phyloP scores from a whole-genome alignment of 176 grass and related monocot genomes.

The Rhipidocladum racemiflorum region DNA sequence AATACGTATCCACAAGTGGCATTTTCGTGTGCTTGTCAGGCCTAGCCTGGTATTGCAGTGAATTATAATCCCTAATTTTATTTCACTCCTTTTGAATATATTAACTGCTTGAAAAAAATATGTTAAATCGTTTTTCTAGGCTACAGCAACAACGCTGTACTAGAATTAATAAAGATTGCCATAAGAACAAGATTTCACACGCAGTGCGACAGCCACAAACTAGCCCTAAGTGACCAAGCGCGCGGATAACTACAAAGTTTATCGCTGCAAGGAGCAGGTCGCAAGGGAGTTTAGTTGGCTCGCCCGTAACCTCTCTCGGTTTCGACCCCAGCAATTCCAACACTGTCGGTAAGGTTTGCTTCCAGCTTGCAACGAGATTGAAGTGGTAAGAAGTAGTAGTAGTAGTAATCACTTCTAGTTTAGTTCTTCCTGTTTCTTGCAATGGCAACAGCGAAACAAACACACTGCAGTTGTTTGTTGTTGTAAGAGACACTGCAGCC shows the following conservation, averaged over 20 bases:
- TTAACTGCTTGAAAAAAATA: not conserved
- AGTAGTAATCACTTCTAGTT: too few species aligned
- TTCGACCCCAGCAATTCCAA: not conserved
- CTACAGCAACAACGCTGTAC: not conserved
- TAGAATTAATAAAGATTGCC: not conserved
- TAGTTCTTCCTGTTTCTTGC: too few species aligned
- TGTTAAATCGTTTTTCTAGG: not conserved
- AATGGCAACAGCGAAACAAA: not conserved
- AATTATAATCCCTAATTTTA: not conserved
- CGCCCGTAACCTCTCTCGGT: not conserved
- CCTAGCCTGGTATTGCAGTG: not conserved
- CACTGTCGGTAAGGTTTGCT: not conserved
- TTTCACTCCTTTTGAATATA: not conserved
- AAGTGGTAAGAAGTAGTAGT: not conserved
- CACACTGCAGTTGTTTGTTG: not conserved
- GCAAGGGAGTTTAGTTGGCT: not conserved
- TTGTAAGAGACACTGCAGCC: conserved; percentile 14
- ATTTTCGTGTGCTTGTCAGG: not conserved
- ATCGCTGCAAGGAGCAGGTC: not conserved
- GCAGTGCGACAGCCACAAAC: not conserved
- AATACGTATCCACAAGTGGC: not conserved
- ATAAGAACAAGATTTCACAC: not conserved
- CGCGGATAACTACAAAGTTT: not conserved
- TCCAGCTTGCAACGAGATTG: not conserved
- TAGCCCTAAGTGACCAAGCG: not conserved